Conservation (phyloP, 1,284 basidiomycete species). For the Sanguinoderma infundibulare region DNA sequence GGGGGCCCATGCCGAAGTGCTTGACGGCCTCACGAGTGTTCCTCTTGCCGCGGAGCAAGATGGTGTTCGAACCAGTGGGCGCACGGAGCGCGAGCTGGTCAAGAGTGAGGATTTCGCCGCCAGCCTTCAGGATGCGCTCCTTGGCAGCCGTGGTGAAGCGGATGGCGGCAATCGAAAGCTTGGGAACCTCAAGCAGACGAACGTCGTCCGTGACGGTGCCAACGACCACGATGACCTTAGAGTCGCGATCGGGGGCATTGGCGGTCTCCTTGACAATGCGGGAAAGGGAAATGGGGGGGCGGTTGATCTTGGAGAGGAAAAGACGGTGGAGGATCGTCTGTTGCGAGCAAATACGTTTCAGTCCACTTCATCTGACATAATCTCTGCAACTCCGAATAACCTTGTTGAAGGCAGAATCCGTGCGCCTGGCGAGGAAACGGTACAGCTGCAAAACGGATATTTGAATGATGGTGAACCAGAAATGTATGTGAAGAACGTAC, state of each 20-base stretch:
- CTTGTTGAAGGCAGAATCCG: constrained; percentile 98
- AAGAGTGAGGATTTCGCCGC: constrained; percentile 94
- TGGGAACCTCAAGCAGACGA: constrained; percentile 87
- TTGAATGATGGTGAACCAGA: background rate
- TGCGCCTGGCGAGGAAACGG: constrained; percentile 98
- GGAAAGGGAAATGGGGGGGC: constrained; percentile 94
- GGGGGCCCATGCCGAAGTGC: constrained; percentile 95
- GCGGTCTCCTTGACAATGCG: constrained; percentile 85
- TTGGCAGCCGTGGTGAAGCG: constrained; percentile 93
- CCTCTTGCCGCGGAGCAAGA: constrained; percentile 91
- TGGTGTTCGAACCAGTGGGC: constrained; percentile 95
- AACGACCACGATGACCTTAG: constrained; percentile 90
- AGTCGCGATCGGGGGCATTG: constrained; percentile 69
- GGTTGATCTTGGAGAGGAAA: constrained; percentile 98
- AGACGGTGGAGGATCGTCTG: constrained; percentile 94
- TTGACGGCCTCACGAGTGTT: constrained; percentile 93
- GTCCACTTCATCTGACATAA: background rate
- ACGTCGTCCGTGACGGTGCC: constrained; percentile 97
- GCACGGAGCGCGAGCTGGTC: constrained; percentile 96
- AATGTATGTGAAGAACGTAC: constrained; percentile 46
- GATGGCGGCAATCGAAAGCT: constrained; percentile 93
- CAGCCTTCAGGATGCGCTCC: constrained; percentile 94
- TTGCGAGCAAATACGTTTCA: constrained; percentile 15
- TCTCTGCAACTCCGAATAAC: constrained; percentile 40
- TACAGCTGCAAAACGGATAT: constrained; percentile 73